Evolutionary conservation across 371 early-diverging fungal genomes (phyloP), one percentile per base, ranked within the genome.

Genomic region (Fennellomyces sp.): DNA sequence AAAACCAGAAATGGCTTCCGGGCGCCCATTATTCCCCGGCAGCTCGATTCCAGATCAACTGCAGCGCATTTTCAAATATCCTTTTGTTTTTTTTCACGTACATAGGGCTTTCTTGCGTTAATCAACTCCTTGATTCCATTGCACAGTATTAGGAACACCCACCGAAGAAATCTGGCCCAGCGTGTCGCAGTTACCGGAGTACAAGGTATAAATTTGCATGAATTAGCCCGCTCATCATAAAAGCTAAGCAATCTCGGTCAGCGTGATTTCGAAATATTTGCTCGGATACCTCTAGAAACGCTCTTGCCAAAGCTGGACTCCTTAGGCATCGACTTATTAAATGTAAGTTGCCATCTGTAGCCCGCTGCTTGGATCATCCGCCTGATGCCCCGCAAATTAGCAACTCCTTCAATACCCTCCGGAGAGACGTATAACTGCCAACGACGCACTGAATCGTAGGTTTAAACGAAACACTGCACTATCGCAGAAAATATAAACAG

Each of bases 1-100:
- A 8, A 23, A 17, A 69, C 66, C 72, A 73, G 93, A 94, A 64
- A 91, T 93, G 91, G 85, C 90, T 5, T 83, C 92, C 13, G 99
- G 99, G 21, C 79, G 93, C 50, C 98, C 99, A 15, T 72, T 99
- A 28, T 99, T 99, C 68, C 95, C 99, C 4, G 99, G 99, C 31
- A 91, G 84, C 30, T 93, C 94, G 6, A 89, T 91, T 49, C 65
- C 84, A 48, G 96, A 97, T 76, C 97, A 98, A 75, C 69, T 98
- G 47, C 71, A 85, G 28, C 83, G 88, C 52, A 97, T 99, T 52
- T 97, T 94, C 83, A 90, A 89, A 66, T 73, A 73, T 73, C 73
- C 73, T 73, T 73, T 66, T 54, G 41, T 31, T 30, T 27, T n/a
- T 33, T 6, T 25, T 29, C 8, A 48, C n/a, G n/a, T n/a, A 35